Evolutionary conservation across 441 rosid genomes (phyloP).

Genomic region (Arabidopsis lyrata): DNA sequence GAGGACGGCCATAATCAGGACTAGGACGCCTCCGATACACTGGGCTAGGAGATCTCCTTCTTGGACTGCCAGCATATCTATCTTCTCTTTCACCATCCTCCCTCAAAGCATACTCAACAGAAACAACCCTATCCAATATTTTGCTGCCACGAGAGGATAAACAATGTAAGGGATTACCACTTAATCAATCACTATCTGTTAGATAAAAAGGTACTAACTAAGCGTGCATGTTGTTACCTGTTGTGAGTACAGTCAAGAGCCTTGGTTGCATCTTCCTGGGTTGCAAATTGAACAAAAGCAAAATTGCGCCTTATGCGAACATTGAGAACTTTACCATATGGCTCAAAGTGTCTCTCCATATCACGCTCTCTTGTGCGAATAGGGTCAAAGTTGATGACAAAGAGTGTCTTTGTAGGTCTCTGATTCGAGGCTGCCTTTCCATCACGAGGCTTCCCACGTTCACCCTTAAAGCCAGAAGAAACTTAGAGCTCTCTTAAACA

Average conservation of each 20-base stretch:
- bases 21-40: not conserved
- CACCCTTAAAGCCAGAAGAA: not conserved
- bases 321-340: not conserved
- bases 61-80: not conserved
- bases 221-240: not conserved
- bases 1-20: not conserved
- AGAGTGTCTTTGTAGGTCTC: not conserved
- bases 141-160: not conserved
- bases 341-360: slow-evolving; percentile 3
- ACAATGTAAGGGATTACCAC: not conserved
- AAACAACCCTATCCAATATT: not conserved
- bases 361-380: not conserved
- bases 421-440: not conserved
- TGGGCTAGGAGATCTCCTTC: not conserved
- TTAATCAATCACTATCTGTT: not conserved
- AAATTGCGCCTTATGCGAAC: not conserved
- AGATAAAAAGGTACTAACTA: not conserved
- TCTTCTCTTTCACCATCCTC: not conserved
- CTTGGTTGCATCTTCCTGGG: not conserved
- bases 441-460: not conserved
- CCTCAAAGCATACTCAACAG: not conserved
- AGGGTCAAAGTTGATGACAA: not conserved
- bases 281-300: not conserved
- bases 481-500: not conserved
- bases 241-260: not conserved